These are phyloP conservation scores for Lantana camara DNA, from an alignment of 257 asterid genomes.

Conservation along the genomic window DNA sequence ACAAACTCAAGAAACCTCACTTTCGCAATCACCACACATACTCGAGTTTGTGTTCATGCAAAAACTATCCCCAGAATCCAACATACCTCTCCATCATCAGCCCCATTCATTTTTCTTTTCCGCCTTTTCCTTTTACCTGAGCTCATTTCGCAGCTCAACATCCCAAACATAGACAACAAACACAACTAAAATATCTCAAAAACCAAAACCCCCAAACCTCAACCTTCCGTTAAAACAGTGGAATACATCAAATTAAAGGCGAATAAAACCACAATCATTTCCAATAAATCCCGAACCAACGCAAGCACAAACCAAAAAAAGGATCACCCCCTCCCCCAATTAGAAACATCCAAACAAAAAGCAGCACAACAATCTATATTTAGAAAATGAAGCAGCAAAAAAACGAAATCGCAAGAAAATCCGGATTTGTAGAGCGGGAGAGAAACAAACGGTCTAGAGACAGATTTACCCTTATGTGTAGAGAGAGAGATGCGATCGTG, in stretches of 20 bases:
- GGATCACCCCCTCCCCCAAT: background rate
- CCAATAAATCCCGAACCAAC: constrained; percentile 14
- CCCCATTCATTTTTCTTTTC: constrained; percentile 21
- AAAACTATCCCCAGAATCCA: constrained; percentile 18
- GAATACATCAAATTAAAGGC: background rate
- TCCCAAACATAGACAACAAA: constrained; percentile 6
- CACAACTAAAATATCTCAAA: background rate
- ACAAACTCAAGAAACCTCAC: background rate
- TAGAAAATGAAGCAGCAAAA: background rate
- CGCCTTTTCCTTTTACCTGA: constrained; percentile 28
- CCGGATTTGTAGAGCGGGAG: background rate
- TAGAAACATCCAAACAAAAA: background rate
- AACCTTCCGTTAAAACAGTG: constrained; percentile 1
- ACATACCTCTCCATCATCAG: constrained; percentile 22
- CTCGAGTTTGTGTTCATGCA: constrained; percentile 20
- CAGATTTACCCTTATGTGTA: constrained; percentile 48
- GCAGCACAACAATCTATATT: background rate
- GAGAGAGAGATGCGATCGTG: constrained; percentile 57
- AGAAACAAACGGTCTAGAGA: background rate
- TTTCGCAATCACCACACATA: constrained; percentile 22
- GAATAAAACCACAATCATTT: background rate
- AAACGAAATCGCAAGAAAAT: background rate
- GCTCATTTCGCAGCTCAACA: constrained; percentile 35
- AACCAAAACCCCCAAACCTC: constrained; percentile 20
- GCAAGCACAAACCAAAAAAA: background rate